phyloP scores from a whole-genome alignment of 2,329 filamentous ascomycete species.

The Orbilia brochopaga region DNA sequence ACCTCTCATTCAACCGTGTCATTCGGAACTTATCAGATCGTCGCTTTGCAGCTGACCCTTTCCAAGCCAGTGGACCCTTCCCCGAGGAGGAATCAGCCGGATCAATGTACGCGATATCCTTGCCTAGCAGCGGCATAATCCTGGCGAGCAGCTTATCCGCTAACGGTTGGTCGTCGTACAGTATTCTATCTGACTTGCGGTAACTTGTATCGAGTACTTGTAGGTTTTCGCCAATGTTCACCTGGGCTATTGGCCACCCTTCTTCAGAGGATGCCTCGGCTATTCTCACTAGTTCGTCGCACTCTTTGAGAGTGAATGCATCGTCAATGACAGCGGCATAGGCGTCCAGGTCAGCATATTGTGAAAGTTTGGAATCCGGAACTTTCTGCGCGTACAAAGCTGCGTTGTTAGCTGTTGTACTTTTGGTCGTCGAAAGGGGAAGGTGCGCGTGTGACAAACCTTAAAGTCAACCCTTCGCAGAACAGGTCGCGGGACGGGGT shows the following conservation, averaged over 20 bases:
- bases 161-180: slow-evolving; percentile 71
- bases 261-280: slow-evolving; percentile 47
- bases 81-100: slow-evolving; percentile 16
- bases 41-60: slow-evolving; percentile 27
- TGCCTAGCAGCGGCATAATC: slow-evolving; percentile 59
- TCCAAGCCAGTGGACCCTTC: slow-evolving; percentile 38
- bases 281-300: slow-evolving; percentile 52
- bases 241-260: slow-evolving; percentile 51
- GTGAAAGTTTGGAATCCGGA: slow-evolving; percentile 22
- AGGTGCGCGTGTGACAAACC: slow-evolving; percentile 20
- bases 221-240: slow-evolving; percentile 44
- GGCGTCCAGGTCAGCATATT: slow-evolving; percentile 24
- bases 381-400: neutral
- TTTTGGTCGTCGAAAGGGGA: slow-evolving; percentile 11
- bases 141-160: slow-evolving; percentile 70
- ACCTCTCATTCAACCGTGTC: slow-evolving; percentile 50
- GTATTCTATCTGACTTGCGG: slow-evolving; percentile 76
- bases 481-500: slow-evolving; percentile 22
- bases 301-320: slow-evolving; percentile 53
- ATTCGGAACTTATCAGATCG: slow-evolving; percentile 34
- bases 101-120: slow-evolving; percentile 54
- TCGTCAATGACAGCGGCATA: slow-evolving; percentile 54
- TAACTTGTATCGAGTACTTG: slow-evolving; percentile 50
- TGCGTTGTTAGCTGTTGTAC: slow-evolving; percentile 31
- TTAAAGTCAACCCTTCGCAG: slow-evolving; percentile 35